Base-by-base conservation (phyloP, 768 basidiomycete genomes). In the Boletus rubroflammeus region DNA sequence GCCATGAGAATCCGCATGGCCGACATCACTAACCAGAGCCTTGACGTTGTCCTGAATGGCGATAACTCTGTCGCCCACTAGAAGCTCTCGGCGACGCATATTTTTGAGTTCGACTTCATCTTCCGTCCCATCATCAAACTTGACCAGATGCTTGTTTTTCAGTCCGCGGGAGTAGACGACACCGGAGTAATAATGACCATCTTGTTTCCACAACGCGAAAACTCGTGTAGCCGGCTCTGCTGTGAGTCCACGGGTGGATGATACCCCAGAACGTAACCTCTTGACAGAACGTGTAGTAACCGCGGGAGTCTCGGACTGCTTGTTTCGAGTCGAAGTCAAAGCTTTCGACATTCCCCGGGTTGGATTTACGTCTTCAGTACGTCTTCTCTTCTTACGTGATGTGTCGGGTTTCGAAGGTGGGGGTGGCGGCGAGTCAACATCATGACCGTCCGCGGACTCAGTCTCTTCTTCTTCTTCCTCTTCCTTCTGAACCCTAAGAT, bases 141-240 rank as follows among this genome's bases (percentile, higher is more conserved):
- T 70, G 60, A 93, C 67, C 26, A 62, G 47, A 66, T 81, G 86
- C 38, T 57, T 66, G 31, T 62, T 64, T 26, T 63, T 64, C 25
- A 43, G 61, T 52, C 47, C 66, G 58, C 56, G 54, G 17, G 74
- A 72, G 50, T 81, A 63, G 26, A 88, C 76, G 34, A 69, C 74
- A 15, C 88, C 90, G 17, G 81, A 68, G 64, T 83, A 87, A 69
- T 77, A 92, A 59, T 77, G 76, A 4, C 76, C 78, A 46, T 83
- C 82, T 42, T 72, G 68, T 56, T 74, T 80, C 87, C 86, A 89
- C 11, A 85, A 63, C 9, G 85, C 88, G 60, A 87, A 83, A n/a
- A 90, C 84, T 6, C 81, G 80, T 13, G 84, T 85, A 21, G 78
- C 73, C 6, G 57, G 52, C 36, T 62, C 61, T 29, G 35, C 41